Evolutionary conservation across 163 green algal species (phyloP).

Genomic region (Chloromonas sp.): DNA sequence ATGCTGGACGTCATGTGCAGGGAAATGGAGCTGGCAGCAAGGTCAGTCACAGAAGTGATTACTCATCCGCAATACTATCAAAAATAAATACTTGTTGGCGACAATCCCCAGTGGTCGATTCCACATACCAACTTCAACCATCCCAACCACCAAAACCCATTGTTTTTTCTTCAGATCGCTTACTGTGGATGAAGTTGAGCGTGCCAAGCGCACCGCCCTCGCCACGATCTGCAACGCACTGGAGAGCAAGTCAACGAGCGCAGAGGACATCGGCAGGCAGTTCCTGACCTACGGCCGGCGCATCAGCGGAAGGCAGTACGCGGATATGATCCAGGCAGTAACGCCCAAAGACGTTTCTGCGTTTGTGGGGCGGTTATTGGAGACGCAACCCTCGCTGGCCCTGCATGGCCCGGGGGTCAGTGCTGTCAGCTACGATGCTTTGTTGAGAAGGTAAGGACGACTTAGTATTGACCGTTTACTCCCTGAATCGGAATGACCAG

Average conservation of each 20-base stretch:
- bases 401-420: conserved; percentile 33
- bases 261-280: conserved; percentile 97
- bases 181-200: conserved; percentile 70
- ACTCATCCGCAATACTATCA: background rate
- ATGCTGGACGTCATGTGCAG: conserved; percentile 63
- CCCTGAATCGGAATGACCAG: no score
- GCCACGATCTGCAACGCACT: conserved; percentile 90
- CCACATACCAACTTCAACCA: background rate
- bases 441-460: conserved; percentile 15
- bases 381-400: conserved; percentile 30
- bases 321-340: conserved; percentile 57
- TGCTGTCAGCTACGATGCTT: conserved; percentile 15
- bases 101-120: background rate
- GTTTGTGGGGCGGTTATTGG: conserved; percentile 38
- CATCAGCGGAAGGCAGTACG: conserved; percentile 56
- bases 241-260: conserved; percentile 72
- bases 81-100: background rate
- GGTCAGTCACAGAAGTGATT: conserved; percentile 14
- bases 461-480: no score
- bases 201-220: conserved; percentile 87
- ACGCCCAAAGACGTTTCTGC: conserved; percentile 43
- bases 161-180: conserved; percentile 31
- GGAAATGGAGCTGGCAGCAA: conserved; percentile 50
- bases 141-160: background rate
- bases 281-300: conserved; percentile 90